Evolutionary conservation across 192 early-diverging fungal species (phyloP).

Genomic region (Rhizophagus clarus): DNA sequence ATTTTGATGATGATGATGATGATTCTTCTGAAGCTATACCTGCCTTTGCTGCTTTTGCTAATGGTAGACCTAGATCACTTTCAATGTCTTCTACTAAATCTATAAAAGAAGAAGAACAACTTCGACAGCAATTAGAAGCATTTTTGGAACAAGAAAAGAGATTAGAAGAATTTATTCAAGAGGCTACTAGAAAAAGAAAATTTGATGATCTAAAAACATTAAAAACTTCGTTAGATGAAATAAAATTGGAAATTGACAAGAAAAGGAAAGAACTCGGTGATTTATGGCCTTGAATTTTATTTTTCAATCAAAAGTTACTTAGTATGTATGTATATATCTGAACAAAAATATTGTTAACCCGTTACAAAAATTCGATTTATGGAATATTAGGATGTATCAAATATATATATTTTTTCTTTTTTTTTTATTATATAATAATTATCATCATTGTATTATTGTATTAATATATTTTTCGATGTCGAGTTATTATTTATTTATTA

Average conservation of each 20-base stretch:
- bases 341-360: background rate
- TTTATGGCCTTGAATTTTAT: slow-evolving; percentile 14
- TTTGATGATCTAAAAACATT: slow-evolving; percentile 75
- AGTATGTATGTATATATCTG: background rate
- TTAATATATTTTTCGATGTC: too few species aligned
- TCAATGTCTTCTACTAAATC: slow-evolving; percentile 37
- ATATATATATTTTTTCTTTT: background rate
- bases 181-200: slow-evolving; percentile 64
- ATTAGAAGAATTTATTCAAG: slow-evolving; percentile 64
- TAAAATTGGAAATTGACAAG: slow-evolving; percentile 61
- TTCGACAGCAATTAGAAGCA: slow-evolving; percentile 51
- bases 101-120: slow-evolving; percentile 37
- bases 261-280: slow-evolving; percentile 29
- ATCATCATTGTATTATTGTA: too few species aligned
- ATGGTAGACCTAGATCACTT: slow-evolving; percentile 25
- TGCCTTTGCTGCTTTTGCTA: background rate
- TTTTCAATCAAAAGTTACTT: background rate
- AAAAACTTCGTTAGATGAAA: slow-evolving; percentile 61
- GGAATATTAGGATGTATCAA: background rate
- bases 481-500: too few species aligned
- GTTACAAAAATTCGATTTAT: too few species aligned
- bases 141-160: slow-evolving; percentile 68
- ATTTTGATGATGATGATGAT: slow-evolving; percentile 20
- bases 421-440: too few species aligned
- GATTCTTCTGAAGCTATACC: background rate